Conservation (phyloP, 1,284 basidiomycete genomes). For the Microbotryum scabiosae region DNA sequence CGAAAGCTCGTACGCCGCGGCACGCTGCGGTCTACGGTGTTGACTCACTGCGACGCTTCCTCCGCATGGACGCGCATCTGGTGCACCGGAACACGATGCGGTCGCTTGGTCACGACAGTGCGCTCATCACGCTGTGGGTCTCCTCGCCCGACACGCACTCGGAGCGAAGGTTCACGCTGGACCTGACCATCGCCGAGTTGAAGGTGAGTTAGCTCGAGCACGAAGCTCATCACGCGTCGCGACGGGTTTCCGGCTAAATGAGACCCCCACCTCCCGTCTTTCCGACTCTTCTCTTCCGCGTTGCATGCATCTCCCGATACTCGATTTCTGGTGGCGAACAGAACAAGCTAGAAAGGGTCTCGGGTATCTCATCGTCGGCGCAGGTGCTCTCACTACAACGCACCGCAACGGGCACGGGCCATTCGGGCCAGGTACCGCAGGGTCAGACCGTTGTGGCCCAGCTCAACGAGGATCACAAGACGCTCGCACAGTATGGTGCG, state of each 20-base stretch:
- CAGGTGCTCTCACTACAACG: conserved; percentile 61
- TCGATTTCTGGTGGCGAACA: conserved; percentile 37
- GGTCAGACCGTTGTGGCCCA: conserved; percentile 46
- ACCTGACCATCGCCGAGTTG: conserved; percentile 62
- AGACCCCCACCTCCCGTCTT: not conserved
- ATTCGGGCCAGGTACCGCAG: conserved; percentile 48
- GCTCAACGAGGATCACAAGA: conserved; percentile 58
- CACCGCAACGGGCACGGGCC: conserved; percentile 27
- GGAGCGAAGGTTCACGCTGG: conserved; percentile 69
- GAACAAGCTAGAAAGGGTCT: conserved; percentile 78
- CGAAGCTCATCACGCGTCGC: conserved; percentile 4
- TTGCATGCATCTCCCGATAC: too few relatives aligned
- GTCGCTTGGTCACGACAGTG: conserved; percentile 14
- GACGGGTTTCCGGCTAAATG: not conserved
- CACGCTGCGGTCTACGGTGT: too few relatives aligned
- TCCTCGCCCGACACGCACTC: conserved; percentile 77
- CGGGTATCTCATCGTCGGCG: conserved; percentile 69
- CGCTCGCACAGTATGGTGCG: conserved; percentile 64
- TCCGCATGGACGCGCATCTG: too few relatives aligned
- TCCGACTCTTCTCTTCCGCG: not conserved
- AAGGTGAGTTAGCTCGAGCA: conserved; percentile 50
- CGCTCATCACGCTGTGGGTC: conserved; percentile 59
- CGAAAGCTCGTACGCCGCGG: too few relatives aligned
- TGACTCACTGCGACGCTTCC: too few relatives aligned
- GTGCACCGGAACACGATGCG: too few relatives aligned